Conservation (phyloP, 768 basidiomycete genomes). For the Panus rudis region DNA sequence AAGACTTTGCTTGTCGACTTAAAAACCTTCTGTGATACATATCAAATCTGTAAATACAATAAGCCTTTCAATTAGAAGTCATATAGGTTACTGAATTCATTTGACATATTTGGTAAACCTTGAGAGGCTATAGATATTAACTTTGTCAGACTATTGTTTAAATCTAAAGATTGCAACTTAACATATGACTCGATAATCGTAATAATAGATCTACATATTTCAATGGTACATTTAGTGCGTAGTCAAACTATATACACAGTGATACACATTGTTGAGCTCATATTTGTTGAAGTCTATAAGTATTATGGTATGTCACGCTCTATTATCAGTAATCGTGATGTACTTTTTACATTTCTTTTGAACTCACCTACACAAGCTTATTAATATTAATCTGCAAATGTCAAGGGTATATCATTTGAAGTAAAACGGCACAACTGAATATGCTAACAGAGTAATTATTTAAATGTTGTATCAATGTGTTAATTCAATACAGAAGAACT, state of each 20-base stretch:
- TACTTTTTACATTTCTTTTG: slow-evolving; percentile 32
- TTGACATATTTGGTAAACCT: slow-evolving; percentile 24
- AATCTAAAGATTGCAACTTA: slow-evolving; percentile 13
- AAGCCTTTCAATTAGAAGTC: slow-evolving; percentile 15
- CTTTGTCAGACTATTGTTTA: slow-evolving; percentile 29
- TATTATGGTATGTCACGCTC: slow-evolving; percentile 17
- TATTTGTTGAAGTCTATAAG: slow-evolving; percentile 10
- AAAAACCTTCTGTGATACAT: slow-evolving; percentile 18
- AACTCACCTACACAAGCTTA: slow-evolving; percentile 12
- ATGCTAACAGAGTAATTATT: slow-evolving; percentile 5
- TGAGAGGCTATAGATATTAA: slow-evolving; percentile 34
- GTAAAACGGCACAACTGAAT: slow-evolving; percentile 21
- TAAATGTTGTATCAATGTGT: slow-evolving; percentile 9
- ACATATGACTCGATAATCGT: slow-evolving; percentile 21
- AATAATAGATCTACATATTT: slow-evolving; percentile 18
- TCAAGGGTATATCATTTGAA: slow-evolving; percentile 27
- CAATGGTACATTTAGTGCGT: slow-evolving; percentile 14
- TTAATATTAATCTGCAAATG: slow-evolving; percentile 17
- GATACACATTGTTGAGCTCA: slow-evolving; percentile 11
- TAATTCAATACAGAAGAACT: slow-evolving; percentile 18
- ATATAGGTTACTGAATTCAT: slow-evolving; percentile 22
- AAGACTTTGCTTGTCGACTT: slow-evolving; percentile 25
- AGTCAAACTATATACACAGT: slow-evolving; percentile 8
- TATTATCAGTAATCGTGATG: slow-evolving; percentile 23
- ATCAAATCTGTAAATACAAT: slow-evolving; percentile 14